Evolutionary conservation across 495 filamentous ascomycete species (phyloP).

Genomic region (Tuber microsphaerosporum): DNA sequence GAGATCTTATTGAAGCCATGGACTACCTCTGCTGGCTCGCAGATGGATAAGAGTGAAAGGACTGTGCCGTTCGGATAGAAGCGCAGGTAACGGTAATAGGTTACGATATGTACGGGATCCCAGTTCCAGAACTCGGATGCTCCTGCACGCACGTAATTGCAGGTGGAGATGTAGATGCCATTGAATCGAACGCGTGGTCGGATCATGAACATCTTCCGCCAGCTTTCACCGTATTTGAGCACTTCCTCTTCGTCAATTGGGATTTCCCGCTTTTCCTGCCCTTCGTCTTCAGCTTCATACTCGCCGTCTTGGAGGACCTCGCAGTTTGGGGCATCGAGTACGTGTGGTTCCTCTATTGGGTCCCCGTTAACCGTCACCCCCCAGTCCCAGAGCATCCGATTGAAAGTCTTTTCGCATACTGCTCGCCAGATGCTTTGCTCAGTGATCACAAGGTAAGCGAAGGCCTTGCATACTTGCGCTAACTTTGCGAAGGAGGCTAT

Average conservation of each 20-base stretch:
- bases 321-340: conserved; percentile 11
- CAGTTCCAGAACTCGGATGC: conserved; percentile 51
- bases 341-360: conserved; percentile 43
- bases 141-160: conserved; percentile 85
- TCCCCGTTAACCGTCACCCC: conserved; percentile 56
- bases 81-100: conserved; percentile 92
- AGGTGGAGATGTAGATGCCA: conserved; percentile 89
- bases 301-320: conserved; percentile 9
- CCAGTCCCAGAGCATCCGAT: conserved; percentile 76
- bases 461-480: conserved; percentile 72
- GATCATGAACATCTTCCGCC: conserved; percentile 63
- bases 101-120: conserved; percentile 92
- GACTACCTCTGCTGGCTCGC: conserved; percentile 77
- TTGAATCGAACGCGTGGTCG: conserved; percentile 87
- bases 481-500: conserved; percentile 71
- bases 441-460: conserved; percentile 75
- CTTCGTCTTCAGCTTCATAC: conserved; percentile 21
- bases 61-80: conserved; percentile 86
- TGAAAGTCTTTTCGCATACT: conserved; percentile 65
- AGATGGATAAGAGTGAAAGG: conserved; percentile 68
- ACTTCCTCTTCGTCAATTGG: conserved; percentile 46
- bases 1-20: conserved; percentile 54
- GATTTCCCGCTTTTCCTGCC: conserved; percentile 38
- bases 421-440: conserved; percentile 88
- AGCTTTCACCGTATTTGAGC: conserved; percentile 47